A percentile compares a stretch with the other conserved stretches of the same genome.
Evolutionary conservation across 2,329 filamentous ascomycete genomes (phyloP).

Genomic region (Escovopsis sp.): DNA sequence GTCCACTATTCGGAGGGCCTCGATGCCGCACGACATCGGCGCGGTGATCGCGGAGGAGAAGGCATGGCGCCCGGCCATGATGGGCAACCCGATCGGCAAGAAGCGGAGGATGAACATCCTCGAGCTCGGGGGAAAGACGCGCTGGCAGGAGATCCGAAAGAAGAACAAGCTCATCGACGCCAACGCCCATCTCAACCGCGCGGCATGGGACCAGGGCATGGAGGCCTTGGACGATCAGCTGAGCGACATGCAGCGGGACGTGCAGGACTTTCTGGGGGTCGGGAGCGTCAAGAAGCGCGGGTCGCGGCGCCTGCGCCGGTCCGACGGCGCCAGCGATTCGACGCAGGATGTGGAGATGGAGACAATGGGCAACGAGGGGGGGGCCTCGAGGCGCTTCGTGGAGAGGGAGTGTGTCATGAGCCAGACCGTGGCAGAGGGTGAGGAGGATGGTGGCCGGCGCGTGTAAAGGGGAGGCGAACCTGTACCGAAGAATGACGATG

Average conservation of each 20-base stretch:
- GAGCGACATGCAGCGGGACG: conserved; percentile 18
- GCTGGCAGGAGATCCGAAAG: conserved; percentile 58
- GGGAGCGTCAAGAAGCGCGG: conserved; percentile 12
- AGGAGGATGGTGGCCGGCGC: conserved; percentile 6
- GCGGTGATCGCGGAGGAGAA: conserved; percentile 33
- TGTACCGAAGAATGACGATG: neutral
- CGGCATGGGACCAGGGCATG: conserved; percentile 19
- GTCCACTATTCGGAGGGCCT: conserved; percentile 30
- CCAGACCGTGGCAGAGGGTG: conserved; percentile 21
- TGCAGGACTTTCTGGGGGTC: conserved; percentile 15
- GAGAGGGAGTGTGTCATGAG: conserved; percentile 23
- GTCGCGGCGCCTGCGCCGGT: conserved; percentile 11
- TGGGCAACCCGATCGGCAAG: conserved; percentile 56
- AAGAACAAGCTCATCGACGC: conserved; percentile 42
- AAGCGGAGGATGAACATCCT: conserved; percentile 55
- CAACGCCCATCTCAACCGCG: conserved; percentile 20
- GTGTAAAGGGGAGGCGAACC: conserved; percentile 1
- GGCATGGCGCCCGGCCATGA: conserved; percentile 54
- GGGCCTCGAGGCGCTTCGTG: conserved; percentile 7
- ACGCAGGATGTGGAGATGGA: conserved; percentile 17
- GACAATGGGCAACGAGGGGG: conserved; percentile 8
- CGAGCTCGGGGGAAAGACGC: conserved; percentile 50
- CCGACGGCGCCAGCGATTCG: conserved; percentile 15
- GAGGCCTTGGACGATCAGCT: conserved; percentile 23
- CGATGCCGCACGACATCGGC: conserved; percentile 22